phyloP scores from a whole-genome alignment of 768 basidiomycete genomes.

The Tylopilus rubrobrunneus region DNA sequence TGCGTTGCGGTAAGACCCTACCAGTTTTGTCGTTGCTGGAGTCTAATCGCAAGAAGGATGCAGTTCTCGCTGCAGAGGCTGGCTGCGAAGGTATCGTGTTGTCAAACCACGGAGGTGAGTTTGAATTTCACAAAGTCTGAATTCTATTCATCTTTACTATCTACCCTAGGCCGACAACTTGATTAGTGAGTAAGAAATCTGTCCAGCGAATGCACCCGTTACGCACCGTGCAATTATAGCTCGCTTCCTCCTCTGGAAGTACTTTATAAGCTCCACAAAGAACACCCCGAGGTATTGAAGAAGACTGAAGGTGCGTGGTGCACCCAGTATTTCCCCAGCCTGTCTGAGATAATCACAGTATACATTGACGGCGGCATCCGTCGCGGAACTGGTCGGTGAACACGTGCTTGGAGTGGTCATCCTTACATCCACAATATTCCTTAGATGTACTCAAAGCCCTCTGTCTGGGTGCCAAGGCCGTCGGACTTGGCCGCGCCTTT shows the following conservation, averaged over 20 bases:
- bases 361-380: constrained; percentile 79
- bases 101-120: constrained; percentile 84
- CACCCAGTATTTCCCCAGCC: background rate
- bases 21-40: background rate
- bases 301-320: constrained; percentile 57
- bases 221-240: constrained; percentile 35
- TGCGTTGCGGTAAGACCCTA: constrained; percentile 52
- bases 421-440: background rate
- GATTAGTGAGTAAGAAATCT: constrained; percentile 55
- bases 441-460: constrained; percentile 84
- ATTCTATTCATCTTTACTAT: constrained; percentile 1
- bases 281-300: constrained; percentile 71
- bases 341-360: constrained; percentile 40
- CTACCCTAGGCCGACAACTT: constrained; percentile 58
- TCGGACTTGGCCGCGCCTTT: constrained; percentile 83
- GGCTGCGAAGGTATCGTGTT: constrained; percentile 87
- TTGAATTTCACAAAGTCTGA: background rate
- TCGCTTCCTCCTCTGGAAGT: constrained; percentile 77
- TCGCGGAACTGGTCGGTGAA: constrained; percentile 66
- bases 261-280: constrained; percentile 65
- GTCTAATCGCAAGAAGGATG: constrained; percentile 53
- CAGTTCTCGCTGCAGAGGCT: constrained; percentile 75
- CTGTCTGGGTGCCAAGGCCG: constrained; percentile 82
- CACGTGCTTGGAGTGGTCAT: background rate
- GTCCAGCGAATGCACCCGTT: background rate